Percentiles rank a stretch among this genome's conserved stretches.
Conservation (phyloP, 192 early-diverging fungal species). For the Pecoramyces ruminantium region DNA sequence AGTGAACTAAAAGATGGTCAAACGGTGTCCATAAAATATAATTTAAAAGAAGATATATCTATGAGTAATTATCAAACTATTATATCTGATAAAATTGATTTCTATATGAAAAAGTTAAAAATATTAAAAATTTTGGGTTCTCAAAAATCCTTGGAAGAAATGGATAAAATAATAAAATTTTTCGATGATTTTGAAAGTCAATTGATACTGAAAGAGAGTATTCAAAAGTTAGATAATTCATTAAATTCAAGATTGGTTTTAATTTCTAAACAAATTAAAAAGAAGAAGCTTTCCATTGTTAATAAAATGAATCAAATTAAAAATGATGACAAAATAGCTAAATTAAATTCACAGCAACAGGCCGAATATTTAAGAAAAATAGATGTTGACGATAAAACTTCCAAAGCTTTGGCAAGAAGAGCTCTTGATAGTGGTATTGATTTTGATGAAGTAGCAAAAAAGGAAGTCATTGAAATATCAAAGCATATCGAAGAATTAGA, state of each 20-base stretch:
- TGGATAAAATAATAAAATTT: constrained; percentile 5
- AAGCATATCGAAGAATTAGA: constrained; percentile 7
- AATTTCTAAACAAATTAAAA: neutral
- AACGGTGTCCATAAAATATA: too few relatives aligned
- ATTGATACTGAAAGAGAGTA: neutral
- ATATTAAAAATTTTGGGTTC: constrained; percentile 11
- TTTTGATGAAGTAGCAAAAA: constrained; percentile 8
- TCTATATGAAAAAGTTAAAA: constrained; percentile 12
- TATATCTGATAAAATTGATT: constrained; percentile 3
- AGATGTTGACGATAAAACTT: constrained; percentile 6
- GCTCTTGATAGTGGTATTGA: constrained; percentile 4
- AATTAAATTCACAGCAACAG: constrained; percentile 12
- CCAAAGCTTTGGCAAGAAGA: constrained; percentile 11
- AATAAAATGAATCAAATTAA: constrained; percentile 4
- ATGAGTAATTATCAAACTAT: neutral
- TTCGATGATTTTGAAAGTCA: constrained; percentile 10
- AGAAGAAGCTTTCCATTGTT: constrained; percentile 1
- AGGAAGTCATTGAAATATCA: constrained; percentile 11
- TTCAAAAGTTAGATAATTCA: too few relatives aligned
- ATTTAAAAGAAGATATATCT: neutral
- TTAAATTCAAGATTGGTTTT: too few relatives aligned
- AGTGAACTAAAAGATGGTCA: too few relatives aligned
- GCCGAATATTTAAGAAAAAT: constrained; percentile 14
- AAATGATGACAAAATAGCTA: constrained; percentile 7
- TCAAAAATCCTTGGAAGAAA: neutral